Base-by-base conservation (phyloP, 257 asterid genomes). In the Asclepias syriaca region DNA sequence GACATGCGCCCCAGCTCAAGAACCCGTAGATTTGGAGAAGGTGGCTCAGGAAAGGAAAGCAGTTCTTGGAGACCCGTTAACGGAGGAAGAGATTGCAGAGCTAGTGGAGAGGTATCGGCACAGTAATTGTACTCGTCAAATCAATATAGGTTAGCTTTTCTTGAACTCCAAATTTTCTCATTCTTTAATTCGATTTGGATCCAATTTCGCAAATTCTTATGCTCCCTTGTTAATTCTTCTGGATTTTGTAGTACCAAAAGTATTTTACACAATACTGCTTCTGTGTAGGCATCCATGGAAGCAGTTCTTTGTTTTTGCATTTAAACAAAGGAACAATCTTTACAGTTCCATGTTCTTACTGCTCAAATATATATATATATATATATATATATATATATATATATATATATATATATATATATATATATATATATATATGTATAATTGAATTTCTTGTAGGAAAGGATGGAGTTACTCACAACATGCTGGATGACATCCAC, bases 401-500 rank as follows among this genome's bases (percentile, higher is more conserved):
- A 34, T 34, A 34, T 34, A 34, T 34, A 3, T 34, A 3, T 43
- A 67, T 64, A 71, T n/a, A 34, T 34, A 34, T 34, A 34, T 34
- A 3, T 34, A 3, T 43, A 67, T 64, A 71, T n/a, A 34, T 34
- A 34, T 34, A 34, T 34, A 3, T 34, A 3, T 43, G 65, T 64
- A 71, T 57, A 12, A 51, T 13, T 74, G 37, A 50, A 49, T 66
- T 6, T 53, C 73, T 78, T 72, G 37, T 49, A 87, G 97, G 98
- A 37, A 85, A 78, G 73, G 98, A 95, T 79, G 98, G 98, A 67
- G 98, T 93, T 63, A 90, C 97, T 1, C 98, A 93, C 74, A 90
- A 90, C 86, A 85, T 81, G 80, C 91, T 93, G 72, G 96, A 86
- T 73, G 98, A 93, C 77, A 84, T 93, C 71, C 96, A 91, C 78